A percentile compares a stretch with the other conserved stretches of the same genome.
Conservation (phyloP, 345 rosid species). For the Bretschneidera sinensis region DNA sequence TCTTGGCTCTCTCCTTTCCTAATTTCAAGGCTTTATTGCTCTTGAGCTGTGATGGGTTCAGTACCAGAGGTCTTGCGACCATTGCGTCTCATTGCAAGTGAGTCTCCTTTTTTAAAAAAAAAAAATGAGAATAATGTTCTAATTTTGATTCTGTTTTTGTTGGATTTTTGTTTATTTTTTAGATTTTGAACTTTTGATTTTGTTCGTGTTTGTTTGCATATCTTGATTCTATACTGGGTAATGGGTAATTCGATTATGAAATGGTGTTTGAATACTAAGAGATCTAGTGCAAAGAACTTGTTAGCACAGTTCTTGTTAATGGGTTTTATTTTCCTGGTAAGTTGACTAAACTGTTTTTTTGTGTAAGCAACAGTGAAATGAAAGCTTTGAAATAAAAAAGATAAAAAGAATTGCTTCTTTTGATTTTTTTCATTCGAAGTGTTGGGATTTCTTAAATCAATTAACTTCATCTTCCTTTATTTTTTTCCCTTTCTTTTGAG, state of each 20-base stretch:
- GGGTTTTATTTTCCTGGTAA: too few relatives aligned
- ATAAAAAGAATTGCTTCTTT: slow-evolving; percentile 10
- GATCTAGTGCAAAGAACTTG: too few relatives aligned
- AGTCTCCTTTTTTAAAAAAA: not conserved
- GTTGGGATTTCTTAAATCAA: too few relatives aligned
- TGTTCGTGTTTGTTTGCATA: not conserved
- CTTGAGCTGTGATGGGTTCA: slow-evolving; percentile 65
- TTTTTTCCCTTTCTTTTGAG: too few relatives aligned
- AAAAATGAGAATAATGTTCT: not conserved
- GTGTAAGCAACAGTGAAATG: not conserved
- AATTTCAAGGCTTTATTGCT: slow-evolving; percentile 52
- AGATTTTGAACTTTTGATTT: too few relatives aligned
- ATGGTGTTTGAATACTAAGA: not conserved
- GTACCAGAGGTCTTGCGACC: slow-evolving; percentile 52
- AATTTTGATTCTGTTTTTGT: not conserved
- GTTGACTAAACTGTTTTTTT: not conserved
- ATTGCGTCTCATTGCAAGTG: slow-evolving; percentile 66
- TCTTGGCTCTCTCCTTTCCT: slow-evolving; percentile 41
- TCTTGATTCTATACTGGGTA: not conserved
- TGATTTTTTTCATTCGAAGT: too few relatives aligned
- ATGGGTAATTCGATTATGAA: not conserved
- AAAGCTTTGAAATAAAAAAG: not conserved
- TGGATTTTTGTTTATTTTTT: not conserved
- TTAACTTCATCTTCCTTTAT: too few relatives aligned
- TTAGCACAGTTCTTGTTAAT: too few relatives aligned